Evolutionary conservation across 2,329 filamentous ascomycete genomes (phyloP), one percentile per base, ranked within the genome.

Genomic region (Didymellaceae sp.): DNA sequence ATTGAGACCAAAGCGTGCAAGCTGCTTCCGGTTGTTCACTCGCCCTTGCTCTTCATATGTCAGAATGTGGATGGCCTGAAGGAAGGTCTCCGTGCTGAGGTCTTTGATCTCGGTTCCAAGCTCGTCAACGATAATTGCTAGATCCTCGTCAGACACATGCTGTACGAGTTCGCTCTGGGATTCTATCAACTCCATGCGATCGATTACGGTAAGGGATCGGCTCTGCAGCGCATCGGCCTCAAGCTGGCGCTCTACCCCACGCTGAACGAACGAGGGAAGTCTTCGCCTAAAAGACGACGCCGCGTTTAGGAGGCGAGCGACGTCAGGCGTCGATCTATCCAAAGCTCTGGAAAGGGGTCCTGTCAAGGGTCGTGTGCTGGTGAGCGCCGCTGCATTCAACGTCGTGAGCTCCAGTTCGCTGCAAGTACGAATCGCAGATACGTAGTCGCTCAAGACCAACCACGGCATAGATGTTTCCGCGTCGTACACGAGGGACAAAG

Each of bases 361-460:
- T 25, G 45, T 59, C 5, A 58, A 43, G 13, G 45, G 49, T 22
- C 62, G 55, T 14, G 57, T 52, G 4, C 58, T 50, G 1, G 60
- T 55, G 9, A 81, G 77, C 6, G 74, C 72, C 17, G 74, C 66
- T 25, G 74, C 69, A 61, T 96, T 97, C 63, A 92, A 82, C 57
- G 83, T 82, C 9, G 96, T 80, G 5, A 85, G 77, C 72, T 99
- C 94, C 13, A 93, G 77, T 38, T 82, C 80, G 69, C 87, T 94
- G 75, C 90, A 96, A 63, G 88, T 85, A 55, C 93, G 82, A 42
- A 97, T 82, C 2, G 89, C 86, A 4, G 90, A 88, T 39, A 95
- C 79, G 24, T 88, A 85, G 72, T 97, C 92, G 1, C 92, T 86
- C 63, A 91, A 88, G 4, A 96, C 81, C 37, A 95, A 82, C 91